These are phyloP conservation scores for Malus fusca DNA, from an alignment of 306 rosid species.

Conservation along the genomic window DNA sequence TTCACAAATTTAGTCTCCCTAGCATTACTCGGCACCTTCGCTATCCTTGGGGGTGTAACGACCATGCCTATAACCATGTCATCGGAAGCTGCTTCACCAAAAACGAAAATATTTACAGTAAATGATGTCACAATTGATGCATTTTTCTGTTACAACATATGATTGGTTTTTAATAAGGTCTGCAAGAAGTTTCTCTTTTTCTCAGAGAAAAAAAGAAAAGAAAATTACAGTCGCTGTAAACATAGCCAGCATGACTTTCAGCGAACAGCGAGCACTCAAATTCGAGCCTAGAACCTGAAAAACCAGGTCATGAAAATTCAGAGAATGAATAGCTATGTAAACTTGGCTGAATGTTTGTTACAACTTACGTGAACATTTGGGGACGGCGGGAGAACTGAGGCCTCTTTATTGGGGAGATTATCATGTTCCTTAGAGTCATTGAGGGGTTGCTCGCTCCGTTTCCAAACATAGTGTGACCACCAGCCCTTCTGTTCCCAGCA, in stretches of 20 bases:
- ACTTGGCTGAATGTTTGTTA: not conserved
- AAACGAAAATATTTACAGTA: not conserved
- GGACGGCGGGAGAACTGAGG: constrained; percentile 91
- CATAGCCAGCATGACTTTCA: not conserved
- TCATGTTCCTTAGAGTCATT: constrained; percentile 72
- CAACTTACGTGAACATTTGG: constrained; percentile 72
- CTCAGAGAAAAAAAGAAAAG: not conserved
- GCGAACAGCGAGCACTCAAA: not conserved
- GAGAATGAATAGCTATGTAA: not conserved
- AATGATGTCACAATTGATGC: not conserved
- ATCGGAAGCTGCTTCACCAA: not conserved
- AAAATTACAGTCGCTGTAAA: no score
- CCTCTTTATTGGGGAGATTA: constrained; percentile 91
- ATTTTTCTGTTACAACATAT: not conserved
- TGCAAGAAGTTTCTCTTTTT: not conserved
- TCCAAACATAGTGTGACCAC: constrained; percentile 52
- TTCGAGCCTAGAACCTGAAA: constrained; percentile 62
- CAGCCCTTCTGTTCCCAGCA: constrained; percentile 64
- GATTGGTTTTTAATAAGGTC: not conserved
- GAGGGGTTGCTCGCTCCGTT: constrained; percentile 64
- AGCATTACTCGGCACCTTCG: no score
- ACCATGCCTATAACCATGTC: not conserved
- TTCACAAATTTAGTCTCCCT: no score
- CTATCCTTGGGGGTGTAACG: no score
- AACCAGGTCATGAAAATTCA: constrained; percentile 16